Conservation (phyloP, 2,329 filamentous ascomycete genomes). For the Stemphylium beticola region DNA sequence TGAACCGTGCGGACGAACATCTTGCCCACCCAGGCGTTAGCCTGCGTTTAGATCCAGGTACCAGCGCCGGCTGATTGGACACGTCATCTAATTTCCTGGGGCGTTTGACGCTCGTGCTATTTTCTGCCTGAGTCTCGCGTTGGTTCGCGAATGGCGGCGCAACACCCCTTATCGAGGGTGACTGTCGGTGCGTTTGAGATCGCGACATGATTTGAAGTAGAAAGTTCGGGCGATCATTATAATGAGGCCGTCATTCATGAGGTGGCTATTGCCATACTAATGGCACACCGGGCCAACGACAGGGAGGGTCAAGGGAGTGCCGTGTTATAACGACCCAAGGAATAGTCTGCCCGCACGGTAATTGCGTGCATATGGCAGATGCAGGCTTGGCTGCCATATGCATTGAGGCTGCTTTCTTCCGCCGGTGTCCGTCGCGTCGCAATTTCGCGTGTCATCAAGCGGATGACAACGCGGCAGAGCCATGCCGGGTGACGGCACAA, state of each 20-base stretch:
- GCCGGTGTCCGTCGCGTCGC: slow-evolving; percentile 26
- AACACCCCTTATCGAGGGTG: slow-evolving; percentile 26
- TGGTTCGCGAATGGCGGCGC: slow-evolving; percentile 19
- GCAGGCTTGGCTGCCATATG: slow-evolving; percentile 11
- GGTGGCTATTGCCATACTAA: neutral
- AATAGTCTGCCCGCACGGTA: slow-evolving; percentile 13
- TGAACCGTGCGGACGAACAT: slow-evolving; percentile 30
- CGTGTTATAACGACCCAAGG: neutral
- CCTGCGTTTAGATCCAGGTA: slow-evolving; percentile 34
- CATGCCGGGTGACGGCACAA: slow-evolving; percentile 3
- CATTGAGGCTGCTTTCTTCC: slow-evolving; percentile 20
- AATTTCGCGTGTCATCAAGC: slow-evolving; percentile 34
- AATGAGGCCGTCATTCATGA: neutral
- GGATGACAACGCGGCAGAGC: slow-evolving; percentile 18
- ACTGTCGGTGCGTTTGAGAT: slow-evolving; percentile 20
- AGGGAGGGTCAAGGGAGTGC: neutral
- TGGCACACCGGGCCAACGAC: neutral
- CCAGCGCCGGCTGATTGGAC: slow-evolving; percentile 32
- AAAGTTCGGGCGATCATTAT: neutral
- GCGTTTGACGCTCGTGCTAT: slow-evolving; percentile 31
- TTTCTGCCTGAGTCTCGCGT: slow-evolving; percentile 21
- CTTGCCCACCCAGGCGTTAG: slow-evolving; percentile 30
- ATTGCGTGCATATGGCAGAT: slow-evolving; percentile 27
- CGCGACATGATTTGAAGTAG: slow-evolving; percentile 1
- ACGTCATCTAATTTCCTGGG: slow-evolving; percentile 35